Evolutionary conservation across 1,284 basidiomycete species (phyloP).

Genomic region (Earliella scabrosa): DNA sequence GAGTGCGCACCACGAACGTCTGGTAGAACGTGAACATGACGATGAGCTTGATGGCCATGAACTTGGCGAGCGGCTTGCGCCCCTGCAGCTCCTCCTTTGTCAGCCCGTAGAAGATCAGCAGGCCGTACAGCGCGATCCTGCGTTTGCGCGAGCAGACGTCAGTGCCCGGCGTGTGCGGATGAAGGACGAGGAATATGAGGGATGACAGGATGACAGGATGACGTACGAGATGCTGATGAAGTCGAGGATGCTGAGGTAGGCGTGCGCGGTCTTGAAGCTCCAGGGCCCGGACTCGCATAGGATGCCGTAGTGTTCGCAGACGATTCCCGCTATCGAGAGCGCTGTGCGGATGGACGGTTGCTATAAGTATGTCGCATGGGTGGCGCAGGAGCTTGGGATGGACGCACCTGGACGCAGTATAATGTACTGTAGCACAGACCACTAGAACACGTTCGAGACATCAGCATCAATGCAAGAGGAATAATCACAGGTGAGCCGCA

Average conservation of each 20-base stretch:
- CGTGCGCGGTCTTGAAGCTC: slow-evolving; percentile 65
- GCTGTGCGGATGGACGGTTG: slow-evolving; percentile 19
- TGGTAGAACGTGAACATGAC: slow-evolving; percentile 89
- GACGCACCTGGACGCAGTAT: slow-evolving; percentile 73
- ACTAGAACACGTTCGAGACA: slow-evolving; percentile 44
- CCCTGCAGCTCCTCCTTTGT: slow-evolving; percentile 78
- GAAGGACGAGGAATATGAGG: too few species aligned
- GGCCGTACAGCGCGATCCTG: slow-evolving; percentile 79
- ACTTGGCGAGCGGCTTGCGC: slow-evolving; percentile 81
- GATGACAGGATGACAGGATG: not conserved
- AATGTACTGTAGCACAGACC: slow-evolving; percentile 85
- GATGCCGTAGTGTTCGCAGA: slow-evolving; percentile 68
- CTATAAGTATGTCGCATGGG: not conserved
- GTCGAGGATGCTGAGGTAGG: slow-evolving; percentile 74
- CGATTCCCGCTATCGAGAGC: slow-evolving; percentile 73
- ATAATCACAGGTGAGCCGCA: slow-evolving; percentile 30
- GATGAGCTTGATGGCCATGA: slow-evolving; percentile 82
- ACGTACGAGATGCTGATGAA: slow-evolving; percentile 79
- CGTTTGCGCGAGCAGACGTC: not conserved
- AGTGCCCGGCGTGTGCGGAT: slow-evolving; percentile 8
- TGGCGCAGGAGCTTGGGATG: not conserved
- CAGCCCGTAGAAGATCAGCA: slow-evolving; percentile 82
- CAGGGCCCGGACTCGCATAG: slow-evolving; percentile 69
- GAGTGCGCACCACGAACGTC: slow-evolving; percentile 66
- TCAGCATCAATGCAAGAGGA: slow-evolving; percentile 1